These are phyloP conservation scores for Fusarium chlamydosporum DNA, from an alignment of 2,329 filamentous ascomycete genomes.

Conservation along the genomic window DNA sequence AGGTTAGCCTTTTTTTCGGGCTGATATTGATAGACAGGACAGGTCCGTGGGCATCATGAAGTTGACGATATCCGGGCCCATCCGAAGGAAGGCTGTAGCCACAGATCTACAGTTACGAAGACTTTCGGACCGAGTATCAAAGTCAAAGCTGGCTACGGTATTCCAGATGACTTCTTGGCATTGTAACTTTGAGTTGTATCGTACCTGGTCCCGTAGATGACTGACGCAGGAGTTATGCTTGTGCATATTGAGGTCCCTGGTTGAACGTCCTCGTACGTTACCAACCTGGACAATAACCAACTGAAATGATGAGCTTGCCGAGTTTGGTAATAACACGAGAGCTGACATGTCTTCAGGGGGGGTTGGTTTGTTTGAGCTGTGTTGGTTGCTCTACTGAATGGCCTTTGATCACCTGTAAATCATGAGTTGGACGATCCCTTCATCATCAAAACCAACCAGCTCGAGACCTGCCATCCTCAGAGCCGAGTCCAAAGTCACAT, in stretches of 20 bases:
- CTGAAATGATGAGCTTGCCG: constrained; percentile 8
- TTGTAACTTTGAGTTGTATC: background rate
- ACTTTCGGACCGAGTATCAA: constrained; percentile 39
- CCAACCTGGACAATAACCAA: background rate
- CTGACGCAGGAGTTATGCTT: background rate
- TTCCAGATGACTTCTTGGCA: constrained; percentile 8
- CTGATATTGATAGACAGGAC: constrained; percentile 20
- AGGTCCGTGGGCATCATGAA: constrained; percentile 27
- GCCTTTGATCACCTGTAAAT: background rate
- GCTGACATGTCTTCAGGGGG: constrained; percentile 5
- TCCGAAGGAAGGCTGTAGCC: constrained; percentile 33
- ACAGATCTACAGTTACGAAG: constrained; percentile 30
- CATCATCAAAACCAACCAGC: constrained; percentile 2
- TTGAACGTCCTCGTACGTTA: background rate
- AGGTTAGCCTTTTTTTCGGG: constrained; percentile 9
- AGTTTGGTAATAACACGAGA: constrained; percentile 12
- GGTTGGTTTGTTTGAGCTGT: constrained; percentile 14
- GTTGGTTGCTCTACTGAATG: constrained; percentile 2
- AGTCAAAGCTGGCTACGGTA: constrained; percentile 4
- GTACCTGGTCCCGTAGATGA: background rate
- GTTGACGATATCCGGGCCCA: constrained; percentile 41
- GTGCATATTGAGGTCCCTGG: background rate
- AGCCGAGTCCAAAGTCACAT: background rate
- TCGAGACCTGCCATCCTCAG: background rate
- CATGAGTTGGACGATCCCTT: constrained; percentile 1